Conservation (phyloP, 2,329 filamentous ascomycete genomes). For the Pseudonectria buxi region DNA sequence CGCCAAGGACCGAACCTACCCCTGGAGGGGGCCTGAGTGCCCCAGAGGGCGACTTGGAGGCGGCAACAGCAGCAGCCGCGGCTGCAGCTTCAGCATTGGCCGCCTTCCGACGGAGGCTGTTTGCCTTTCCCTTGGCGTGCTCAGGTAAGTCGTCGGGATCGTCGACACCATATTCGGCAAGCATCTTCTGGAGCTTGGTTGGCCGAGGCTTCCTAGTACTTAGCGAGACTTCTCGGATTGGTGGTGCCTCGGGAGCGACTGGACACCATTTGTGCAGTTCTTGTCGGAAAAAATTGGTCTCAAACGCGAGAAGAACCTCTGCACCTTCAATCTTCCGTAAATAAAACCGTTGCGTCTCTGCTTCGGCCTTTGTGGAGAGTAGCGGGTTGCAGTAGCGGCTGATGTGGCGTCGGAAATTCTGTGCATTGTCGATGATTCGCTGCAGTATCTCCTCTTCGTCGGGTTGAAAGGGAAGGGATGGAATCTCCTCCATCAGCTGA, state of each 20-base stretch:
- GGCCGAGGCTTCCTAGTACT: conserved; percentile 93
- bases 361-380: conserved; percentile 75
- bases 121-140: conserved; percentile 70
- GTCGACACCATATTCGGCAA: conserved; percentile 80
- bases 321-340: conserved; percentile 95
- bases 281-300: conserved; percentile 97
- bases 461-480: conserved; percentile 79
- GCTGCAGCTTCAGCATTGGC: conserved; percentile 50
- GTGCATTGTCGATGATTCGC: conserved; percentile 81
- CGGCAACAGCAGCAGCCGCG: conserved; percentile 28
- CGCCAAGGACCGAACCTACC: conserved; percentile 18
- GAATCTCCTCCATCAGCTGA: conserved; percentile 77
- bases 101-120: conserved; percentile 66
- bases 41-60: conserved; percentile 13
- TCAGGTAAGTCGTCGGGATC: conserved; percentile 87
- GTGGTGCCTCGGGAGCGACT: conserved; percentile 78
- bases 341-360: conserved; percentile 88
- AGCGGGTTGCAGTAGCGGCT: conserved; percentile 73
- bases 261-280: conserved; percentile 93
- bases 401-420: conserved; percentile 78
- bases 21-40: conserved; percentile 14
- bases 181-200: conserved; percentile 93
- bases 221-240: conserved; percentile 76
- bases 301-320: conserved; percentile 81
- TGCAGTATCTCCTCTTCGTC: conserved; percentile 84